Percentiles rank a stretch among this genome's conserved stretches.
These are phyloP conservation scores for Beauveria rudraprayagi DNA, from an alignment of 2,329 filamentous ascomycete genomes.

Conservation along the genomic window DNA sequence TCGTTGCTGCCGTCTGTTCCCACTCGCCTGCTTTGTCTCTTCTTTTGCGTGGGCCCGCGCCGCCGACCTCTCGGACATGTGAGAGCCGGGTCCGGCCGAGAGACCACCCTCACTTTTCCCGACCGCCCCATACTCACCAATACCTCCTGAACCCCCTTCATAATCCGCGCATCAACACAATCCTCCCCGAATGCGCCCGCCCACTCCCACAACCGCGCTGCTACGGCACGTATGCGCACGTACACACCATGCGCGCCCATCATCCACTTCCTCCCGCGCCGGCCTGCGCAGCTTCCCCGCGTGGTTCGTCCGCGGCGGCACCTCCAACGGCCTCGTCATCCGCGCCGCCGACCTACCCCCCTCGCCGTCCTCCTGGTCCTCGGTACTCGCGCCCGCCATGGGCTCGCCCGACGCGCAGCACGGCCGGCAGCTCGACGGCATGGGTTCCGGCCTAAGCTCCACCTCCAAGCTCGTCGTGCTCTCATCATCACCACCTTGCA, in stretches of 20 bases:
- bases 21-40: no score
- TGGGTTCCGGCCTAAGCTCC: slow-evolving; percentile 61
- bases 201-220: not conserved
- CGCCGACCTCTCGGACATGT: not conserved
- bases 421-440: slow-evolving; percentile 63
- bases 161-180: no score
- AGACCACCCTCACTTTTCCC: not conserved
- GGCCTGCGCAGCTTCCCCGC: slow-evolving; percentile 27
- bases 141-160: no score
- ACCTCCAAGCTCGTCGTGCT: slow-evolving; percentile 66
- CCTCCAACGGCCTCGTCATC: slow-evolving; percentile 57
- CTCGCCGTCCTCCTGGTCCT: slow-evolving; percentile 26
- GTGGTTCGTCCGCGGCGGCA: slow-evolving; percentile 51
- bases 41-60: not conserved
- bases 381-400: slow-evolving; percentile 51
- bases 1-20: no score
- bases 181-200: not conserved
- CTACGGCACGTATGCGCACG: not conserved
- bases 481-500: slow-evolving; percentile 16
- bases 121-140: not conserved
- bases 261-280: not conserved
- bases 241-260: not conserved
- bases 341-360: slow-evolving; percentile 29
- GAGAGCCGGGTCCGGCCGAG: not conserved
- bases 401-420: slow-evolving; percentile 56